These are phyloP conservation scores for Penicillium freii DNA, from an alignment of 2,329 filamentous ascomycete species.

Conservation along the genomic window DNA sequence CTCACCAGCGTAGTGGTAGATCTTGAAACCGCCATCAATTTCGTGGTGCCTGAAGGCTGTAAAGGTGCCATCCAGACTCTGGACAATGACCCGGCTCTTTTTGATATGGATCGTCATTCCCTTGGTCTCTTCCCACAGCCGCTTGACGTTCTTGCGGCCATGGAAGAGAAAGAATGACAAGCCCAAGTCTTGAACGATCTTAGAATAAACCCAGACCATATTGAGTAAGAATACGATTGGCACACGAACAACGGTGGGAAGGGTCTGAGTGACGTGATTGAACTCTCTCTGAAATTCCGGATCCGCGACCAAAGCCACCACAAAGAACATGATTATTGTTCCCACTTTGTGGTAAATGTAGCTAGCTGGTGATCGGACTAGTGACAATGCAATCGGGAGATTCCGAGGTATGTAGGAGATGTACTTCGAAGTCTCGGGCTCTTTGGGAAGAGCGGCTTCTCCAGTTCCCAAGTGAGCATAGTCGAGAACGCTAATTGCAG, in stretches of 20 bases:
- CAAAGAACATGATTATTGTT: conserved; percentile 48
- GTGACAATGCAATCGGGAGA: conserved; percentile 21
- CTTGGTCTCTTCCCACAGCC: conserved; percentile 50
- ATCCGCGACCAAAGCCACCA: conserved; percentile 53
- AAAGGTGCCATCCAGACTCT: conserved; percentile 48
- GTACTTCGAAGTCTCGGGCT: conserved; percentile 27
- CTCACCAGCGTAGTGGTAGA: conserved; percentile 41
- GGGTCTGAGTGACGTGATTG: conserved; percentile 43
- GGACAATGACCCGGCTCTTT: conserved; percentile 48
- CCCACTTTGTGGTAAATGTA: conserved; percentile 47
- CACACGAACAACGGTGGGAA: conserved; percentile 36
- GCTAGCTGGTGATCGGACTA: conserved; percentile 37
- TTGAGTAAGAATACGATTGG: conserved; percentile 45
- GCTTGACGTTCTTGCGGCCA: conserved; percentile 49
- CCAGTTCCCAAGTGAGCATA: conserved; percentile 32
- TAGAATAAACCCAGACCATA: conserved; percentile 50
- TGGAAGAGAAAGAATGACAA: conserved; percentile 52
- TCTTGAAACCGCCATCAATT: conserved; percentile 40
- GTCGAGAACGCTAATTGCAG: conserved; percentile 33
- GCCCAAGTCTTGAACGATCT: conserved; percentile 43
- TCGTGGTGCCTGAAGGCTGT: conserved; percentile 51
- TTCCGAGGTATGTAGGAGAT: conserved; percentile 32
- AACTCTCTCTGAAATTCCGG: conserved; percentile 54
- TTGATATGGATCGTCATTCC: conserved; percentile 50
- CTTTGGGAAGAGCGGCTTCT: conserved; percentile 25